Evolutionary conservation across 179 eudicot genomes (phyloP).

Genomic region (Silene coronaria): DNA sequence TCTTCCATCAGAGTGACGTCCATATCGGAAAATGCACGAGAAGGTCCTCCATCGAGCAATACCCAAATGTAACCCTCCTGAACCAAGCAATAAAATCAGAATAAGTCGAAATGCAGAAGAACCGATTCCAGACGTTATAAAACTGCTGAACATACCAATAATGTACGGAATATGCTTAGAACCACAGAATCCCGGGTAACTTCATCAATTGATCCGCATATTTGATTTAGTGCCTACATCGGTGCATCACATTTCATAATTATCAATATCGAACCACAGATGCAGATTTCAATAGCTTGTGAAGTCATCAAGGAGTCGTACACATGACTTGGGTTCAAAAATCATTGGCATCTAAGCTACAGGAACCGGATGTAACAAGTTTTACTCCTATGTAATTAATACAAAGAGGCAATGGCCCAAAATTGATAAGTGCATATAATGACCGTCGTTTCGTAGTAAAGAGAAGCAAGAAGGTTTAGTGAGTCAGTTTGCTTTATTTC

Average conservation of each 20-base stretch:
- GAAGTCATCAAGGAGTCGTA: background rate
- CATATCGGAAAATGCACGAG: conserved; percentile 72
- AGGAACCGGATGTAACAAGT: background rate
- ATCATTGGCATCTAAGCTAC: background rate
- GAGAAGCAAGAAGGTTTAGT: no score
- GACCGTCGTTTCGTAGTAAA: background rate
- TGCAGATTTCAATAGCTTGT: background rate
- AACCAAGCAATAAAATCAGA: conserved; percentile 25
- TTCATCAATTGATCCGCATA: conserved; percentile 61
- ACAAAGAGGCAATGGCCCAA: background rate
- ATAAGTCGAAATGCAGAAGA: background rate
- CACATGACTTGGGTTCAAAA: background rate
- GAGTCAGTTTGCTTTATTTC: no score
- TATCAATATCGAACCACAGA: conserved; percentile 5
- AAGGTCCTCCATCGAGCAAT: conserved; percentile 90
- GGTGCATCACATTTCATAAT: conserved; percentile 18
- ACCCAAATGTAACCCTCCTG: conserved; percentile 94
- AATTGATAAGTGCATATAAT: background rate
- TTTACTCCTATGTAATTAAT: background rate
- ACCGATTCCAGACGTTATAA: background rate
- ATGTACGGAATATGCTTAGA: conserved; percentile 67
- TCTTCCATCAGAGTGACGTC: conserved; percentile 70
- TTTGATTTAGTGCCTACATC: conserved; percentile 60
- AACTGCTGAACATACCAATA: conserved; percentile 46
- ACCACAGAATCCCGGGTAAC: conserved; percentile 60